Evolutionary conservation across 164 flowering plant genomes (phyloP), one percentile per base, ranked within the genome.

Genomic region (Macadamia tetraphylla): DNA sequence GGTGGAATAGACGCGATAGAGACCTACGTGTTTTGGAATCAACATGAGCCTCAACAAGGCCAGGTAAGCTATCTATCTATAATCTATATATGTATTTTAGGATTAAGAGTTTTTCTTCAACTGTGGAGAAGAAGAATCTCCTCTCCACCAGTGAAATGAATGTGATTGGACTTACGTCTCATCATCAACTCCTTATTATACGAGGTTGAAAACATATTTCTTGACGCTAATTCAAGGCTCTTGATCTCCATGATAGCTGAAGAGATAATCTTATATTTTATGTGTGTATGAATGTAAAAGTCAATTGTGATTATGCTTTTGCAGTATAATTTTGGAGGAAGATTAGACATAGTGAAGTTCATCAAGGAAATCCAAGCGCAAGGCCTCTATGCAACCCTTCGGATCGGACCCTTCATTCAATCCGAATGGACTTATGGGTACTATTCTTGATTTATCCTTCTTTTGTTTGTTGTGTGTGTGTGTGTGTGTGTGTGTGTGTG

Each of bases 11-110:
- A 91, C 60, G 93, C 83, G 10, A 87, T 93, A 43, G 83, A 91
- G 32, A 93, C 98, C 13, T 85, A 85, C 48, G 92, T 86, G 4
- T 93, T 93, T 65, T 93, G 98, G 97, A 91, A 91, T 73, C 71
- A 77, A 5, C 98, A 93, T 75, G 98, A 93, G 68, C 92, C 94
- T 40, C 71, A 73, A 55, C 86, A 60, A 6, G 95, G 97, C 7
- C 80, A 87, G 93, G 98, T 90, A 32, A 3, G 30, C 15, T 64
- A 29, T 23, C 63, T 57, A 46, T 53, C 52, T 29, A 31, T 65
- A 42, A 23, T 23, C 23, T 23, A 23, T 23, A 23, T 23, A 23
- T 23, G 23, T 23, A 23, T 23, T 23, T 1, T 23, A 23, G 23
- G 23, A 23, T 23, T 23, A 23, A 23, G 23, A 23, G 23, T 23